phyloP scores from a whole-genome alignment of 495 filamentous ascomycete genomes.

The Hypoxylon trugodes region DNA sequence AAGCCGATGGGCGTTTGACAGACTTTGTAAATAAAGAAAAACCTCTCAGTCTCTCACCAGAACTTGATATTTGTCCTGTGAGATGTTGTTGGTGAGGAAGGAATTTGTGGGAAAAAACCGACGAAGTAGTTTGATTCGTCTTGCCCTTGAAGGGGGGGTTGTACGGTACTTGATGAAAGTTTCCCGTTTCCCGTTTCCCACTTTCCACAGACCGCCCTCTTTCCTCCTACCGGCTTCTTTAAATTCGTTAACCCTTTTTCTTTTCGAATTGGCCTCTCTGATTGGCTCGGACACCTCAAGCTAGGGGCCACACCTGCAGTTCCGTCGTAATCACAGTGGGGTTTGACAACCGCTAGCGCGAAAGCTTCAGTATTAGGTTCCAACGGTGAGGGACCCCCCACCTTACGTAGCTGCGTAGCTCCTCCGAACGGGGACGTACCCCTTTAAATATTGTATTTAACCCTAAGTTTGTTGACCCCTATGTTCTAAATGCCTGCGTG shows the following conservation, averaged over 20 bases:
- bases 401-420: background rate
- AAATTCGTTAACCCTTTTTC: constrained; percentile 22
- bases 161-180: background rate
- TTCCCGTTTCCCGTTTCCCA: constrained; percentile 13
- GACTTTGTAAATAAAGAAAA: constrained; percentile 27
- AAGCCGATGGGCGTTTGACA: constrained; percentile 32
- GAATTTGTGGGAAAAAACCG: constrained; percentile 32
- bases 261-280: constrained; percentile 27
- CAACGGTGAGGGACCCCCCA: constrained; percentile 14
- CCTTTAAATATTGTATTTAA: no score
- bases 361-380: background rate
- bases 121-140: constrained; percentile 23
- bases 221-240: constrained; percentile 3
- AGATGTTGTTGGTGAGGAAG: constrained; percentile 3
- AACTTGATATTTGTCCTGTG: no score
- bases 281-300: constrained; percentile 26
- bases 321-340: constrained; percentile 37
- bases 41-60: constrained; percentile 23
- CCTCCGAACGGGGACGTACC: background rate
- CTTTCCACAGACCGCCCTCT: constrained; percentile 37
- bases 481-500: no score
- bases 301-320: constrained; percentile 32
- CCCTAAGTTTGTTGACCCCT: no score
- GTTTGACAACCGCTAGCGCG: no score
- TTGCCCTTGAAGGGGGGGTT: constrained; percentile 16